Conservation (phyloP, 116 monocot species). For the Phalaenopsis hybrid region DNA sequence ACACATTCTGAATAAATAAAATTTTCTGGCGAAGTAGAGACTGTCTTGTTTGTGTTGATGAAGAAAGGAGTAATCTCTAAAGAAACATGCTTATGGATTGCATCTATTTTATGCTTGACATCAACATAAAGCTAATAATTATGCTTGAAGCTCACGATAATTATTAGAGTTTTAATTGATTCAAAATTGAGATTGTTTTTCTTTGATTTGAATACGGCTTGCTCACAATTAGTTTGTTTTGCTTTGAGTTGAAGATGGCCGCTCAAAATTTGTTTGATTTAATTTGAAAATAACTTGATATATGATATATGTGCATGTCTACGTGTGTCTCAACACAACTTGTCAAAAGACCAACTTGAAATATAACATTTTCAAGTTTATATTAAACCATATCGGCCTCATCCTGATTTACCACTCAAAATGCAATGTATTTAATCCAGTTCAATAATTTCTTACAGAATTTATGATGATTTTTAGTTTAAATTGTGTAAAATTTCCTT, state of each 20-base stretch:
- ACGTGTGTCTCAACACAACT: not conserved
- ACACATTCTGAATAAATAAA: not conserved
- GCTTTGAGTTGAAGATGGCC: not conserved
- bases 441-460: not conserved
- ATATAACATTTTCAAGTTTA: too few species aligned
- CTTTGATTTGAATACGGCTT: not conserved
- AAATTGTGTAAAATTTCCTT: not conserved
- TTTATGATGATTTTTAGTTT: not conserved
- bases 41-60: not conserved
- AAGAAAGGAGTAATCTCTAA: not conserved
- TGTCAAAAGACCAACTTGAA: too few species aligned
- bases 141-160: not conserved
- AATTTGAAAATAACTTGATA: not conserved
- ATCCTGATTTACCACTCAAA: not conserved
- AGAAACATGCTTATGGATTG: not conserved
- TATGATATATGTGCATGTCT: not conserved
- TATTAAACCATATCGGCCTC: too few species aligned
- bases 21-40: not conserved
- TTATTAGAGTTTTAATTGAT: not conserved
- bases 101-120: not conserved
- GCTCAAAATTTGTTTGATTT: not conserved
- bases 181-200: not conserved
- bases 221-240: not conserved
- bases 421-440: not conserved
- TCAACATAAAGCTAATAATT: not conserved